Conservation (phyloP, 352 stramenopile species). For the Pythium diclinum region DNA sequence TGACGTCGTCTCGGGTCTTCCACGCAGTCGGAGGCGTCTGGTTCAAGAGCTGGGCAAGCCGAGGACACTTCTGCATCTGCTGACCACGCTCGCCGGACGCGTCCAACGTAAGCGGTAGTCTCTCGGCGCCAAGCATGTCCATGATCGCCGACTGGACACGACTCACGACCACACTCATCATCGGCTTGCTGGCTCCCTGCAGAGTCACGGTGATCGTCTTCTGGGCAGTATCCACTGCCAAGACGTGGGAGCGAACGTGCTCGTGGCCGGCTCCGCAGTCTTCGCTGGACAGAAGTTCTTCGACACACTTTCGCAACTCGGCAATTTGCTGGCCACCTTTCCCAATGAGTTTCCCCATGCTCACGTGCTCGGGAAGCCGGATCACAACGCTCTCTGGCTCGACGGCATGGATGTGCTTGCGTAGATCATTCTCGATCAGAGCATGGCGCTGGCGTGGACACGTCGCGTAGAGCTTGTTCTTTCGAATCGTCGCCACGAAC, state of each 20-base stretch:
- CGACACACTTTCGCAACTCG: slow-evolving; percentile 3
- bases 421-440: slow-evolving; percentile 6
- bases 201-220: slow-evolving; percentile 19
- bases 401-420: slow-evolving; percentile 1
- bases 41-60: slow-evolving; percentile 12
- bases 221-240: not conserved
- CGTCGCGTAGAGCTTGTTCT: slow-evolving; percentile 4
- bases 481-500: slow-evolving; percentile 5
- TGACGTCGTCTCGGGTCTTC: slow-evolving; percentile 26
- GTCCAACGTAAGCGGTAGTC: slow-evolving; percentile 17
- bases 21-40: slow-evolving; percentile 12
- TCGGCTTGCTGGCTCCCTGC: slow-evolving; percentile 18
- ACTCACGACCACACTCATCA: slow-evolving; percentile 26
- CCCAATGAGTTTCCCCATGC: slow-evolving; percentile 25
- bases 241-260: slow-evolving; percentile 1
- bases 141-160: slow-evolving; percentile 25
- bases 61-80: slow-evolving; percentile 24
- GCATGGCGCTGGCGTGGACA: slow-evolving; percentile 8
- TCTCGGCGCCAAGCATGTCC: slow-evolving; percentile 8
- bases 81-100: slow-evolving; percentile 21
- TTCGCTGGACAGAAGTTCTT: slow-evolving; percentile 14
- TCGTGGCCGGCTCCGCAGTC: slow-evolving; percentile 7
- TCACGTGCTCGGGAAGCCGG: slow-evolving; percentile 11
- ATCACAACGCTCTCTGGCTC: slow-evolving; percentile 12
- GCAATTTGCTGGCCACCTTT: slow-evolving; percentile 16